Evolutionary conservation across 192 early-diverging fungal species (phyloP).

Genomic region (Coemansia sp.): DNA sequence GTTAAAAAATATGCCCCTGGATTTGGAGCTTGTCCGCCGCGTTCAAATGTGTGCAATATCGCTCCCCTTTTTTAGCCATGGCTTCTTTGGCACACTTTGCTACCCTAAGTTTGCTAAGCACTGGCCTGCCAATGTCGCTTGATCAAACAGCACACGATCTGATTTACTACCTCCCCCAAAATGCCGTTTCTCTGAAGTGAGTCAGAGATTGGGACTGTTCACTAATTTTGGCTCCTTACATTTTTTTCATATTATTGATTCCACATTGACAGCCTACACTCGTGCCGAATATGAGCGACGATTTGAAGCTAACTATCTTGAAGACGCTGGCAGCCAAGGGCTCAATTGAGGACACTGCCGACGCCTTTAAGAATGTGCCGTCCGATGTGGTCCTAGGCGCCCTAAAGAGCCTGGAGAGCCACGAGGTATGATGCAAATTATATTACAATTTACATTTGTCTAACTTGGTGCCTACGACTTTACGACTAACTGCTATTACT

Average conservation of each 20-base stretch:
- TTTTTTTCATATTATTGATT: background rate
- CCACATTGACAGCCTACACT: background rate
- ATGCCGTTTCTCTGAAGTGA: background rate
- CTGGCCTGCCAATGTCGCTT: background rate
- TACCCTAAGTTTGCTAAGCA: background rate
- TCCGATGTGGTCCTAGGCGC: constrained; percentile 79
- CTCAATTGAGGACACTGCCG: constrained; percentile 71
- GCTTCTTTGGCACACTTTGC: background rate
- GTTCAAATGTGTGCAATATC: background rate
- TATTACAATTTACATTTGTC: background rate
- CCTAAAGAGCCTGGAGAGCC: constrained; percentile 80
- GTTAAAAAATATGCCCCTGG: background rate
- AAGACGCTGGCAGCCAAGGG: constrained; percentile 68
- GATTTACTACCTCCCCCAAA: background rate
- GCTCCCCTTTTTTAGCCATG: background rate
- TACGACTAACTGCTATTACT: background rate
- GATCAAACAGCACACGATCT: background rate
- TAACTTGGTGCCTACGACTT: background rate
- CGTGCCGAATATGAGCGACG: constrained; percentile 42
- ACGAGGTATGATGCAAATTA: constrained; percentile 69
- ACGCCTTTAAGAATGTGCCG: constrained; percentile 61
- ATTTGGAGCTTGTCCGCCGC: background rate
- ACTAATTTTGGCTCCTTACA: background rate
- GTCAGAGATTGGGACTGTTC: background rate
- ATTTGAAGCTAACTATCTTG: constrained; percentile 48